phyloP scores from a whole-genome alignment of 495 filamentous ascomycete genomes.

The Astrothelium subdiscretum region DNA sequence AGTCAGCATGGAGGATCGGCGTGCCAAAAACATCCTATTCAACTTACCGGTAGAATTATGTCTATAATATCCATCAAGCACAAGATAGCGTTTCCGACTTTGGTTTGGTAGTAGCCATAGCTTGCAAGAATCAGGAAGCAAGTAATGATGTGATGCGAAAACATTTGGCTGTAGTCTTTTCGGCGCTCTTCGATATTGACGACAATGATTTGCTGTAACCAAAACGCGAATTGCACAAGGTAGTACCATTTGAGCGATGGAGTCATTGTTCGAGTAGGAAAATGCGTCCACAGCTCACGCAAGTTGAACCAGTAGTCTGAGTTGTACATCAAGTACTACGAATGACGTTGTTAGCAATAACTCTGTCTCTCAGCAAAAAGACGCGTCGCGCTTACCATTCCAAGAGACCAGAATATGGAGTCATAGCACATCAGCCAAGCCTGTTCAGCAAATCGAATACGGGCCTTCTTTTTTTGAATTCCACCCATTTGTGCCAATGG shows the following conservation, averaged over 20 bases:
- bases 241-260: slow-evolving; percentile 83
- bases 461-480: slow-evolving; percentile 57
- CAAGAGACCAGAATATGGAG: slow-evolving; percentile 63
- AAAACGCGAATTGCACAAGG: slow-evolving; percentile 82
- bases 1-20: not conserved
- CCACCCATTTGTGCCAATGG: slow-evolving; percentile 61
- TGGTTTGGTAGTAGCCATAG: slow-evolving; percentile 74
- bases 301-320: slow-evolving; percentile 72
- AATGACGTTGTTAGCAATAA: not conserved
- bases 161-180: slow-evolving; percentile 94
- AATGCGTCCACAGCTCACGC: slow-evolving; percentile 67
- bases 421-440: slow-evolving; percentile 82
- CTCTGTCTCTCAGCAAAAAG: not conserved
- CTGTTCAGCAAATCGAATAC: slow-evolving; percentile 81
- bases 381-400: slow-evolving; percentile 25
- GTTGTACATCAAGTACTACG: slow-evolving; percentile 66
- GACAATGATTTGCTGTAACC: slow-evolving; percentile 86
- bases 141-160: slow-evolving; percentile 88
- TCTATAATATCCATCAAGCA: slow-evolving; percentile 92
- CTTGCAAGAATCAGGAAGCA: slow-evolving; percentile 63
- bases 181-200: slow-evolving; percentile 87
- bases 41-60: slow-evolving; percentile 69
- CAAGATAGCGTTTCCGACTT: slow-evolving; percentile 80
- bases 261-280: slow-evolving; percentile 61
- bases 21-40: not conserved